phyloP scores from a whole-genome alignment of 352 stramenopile species.

The Pythium vanterpoolii region DNA sequence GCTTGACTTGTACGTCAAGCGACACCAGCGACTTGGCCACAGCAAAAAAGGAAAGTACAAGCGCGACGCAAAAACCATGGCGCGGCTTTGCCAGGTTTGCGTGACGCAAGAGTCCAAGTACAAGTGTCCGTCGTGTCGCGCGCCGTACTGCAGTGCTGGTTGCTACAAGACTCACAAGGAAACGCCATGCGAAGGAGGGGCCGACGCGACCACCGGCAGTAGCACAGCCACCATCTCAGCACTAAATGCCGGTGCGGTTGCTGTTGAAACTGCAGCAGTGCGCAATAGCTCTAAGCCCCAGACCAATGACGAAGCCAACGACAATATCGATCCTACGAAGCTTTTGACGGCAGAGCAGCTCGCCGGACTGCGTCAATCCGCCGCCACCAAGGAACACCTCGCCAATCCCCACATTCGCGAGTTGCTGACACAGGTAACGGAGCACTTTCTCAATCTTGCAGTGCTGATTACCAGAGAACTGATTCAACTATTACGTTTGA shows the following conservation, averaged over 20 bases:
- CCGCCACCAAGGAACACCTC: slow-evolving; percentile 37
- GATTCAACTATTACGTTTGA: not conserved
- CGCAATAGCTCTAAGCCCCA: not conserved
- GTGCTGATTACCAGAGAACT: not conserved
- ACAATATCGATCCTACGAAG: slow-evolving; percentile 32
- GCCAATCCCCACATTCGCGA: slow-evolving; percentile 44
- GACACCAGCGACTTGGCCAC: not conserved
- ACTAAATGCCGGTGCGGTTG: not conserved
- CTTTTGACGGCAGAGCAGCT: slow-evolving; percentile 60
- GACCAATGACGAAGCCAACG: slow-evolving; percentile 26
- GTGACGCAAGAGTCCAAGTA: slow-evolving; percentile 62
- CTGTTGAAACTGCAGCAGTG: not conserved
- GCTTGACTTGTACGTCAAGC: not conserved
- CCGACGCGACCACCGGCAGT: slow-evolving; percentile 2
- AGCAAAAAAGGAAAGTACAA: not conserved
- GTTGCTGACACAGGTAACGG: slow-evolving; percentile 52
- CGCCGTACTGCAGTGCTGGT: slow-evolving; percentile 66
- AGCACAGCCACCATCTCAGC: not conserved
- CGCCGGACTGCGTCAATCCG: slow-evolving; percentile 30
- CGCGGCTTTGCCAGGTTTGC: slow-evolving; percentile 54
- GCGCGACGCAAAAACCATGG: slow-evolving; percentile 27
- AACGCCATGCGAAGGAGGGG: slow-evolving; percentile 35
- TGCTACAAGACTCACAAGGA: slow-evolving; percentile 86
- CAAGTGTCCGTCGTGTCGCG: slow-evolving; percentile 74
- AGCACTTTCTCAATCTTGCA: not conserved